Evolutionary conservation across 2,329 filamentous ascomycete genomes (phyloP).

Genomic region (Diaporthe longicolla): DNA sequence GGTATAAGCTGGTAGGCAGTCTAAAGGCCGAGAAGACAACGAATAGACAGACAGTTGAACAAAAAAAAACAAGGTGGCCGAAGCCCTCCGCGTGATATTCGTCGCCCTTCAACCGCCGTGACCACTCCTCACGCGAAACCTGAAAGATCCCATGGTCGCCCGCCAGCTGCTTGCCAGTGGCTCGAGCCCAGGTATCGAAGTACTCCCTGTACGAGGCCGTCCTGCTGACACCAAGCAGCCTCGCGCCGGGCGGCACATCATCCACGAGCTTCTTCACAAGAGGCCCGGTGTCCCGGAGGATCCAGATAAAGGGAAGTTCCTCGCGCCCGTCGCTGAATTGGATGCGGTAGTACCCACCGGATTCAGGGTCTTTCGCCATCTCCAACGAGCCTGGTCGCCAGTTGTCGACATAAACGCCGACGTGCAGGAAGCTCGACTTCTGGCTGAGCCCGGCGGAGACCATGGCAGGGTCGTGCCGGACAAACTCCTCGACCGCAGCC

Average conservation of each 20-base stretch:
- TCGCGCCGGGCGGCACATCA: neutral
- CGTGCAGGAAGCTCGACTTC: conserved; percentile 4
- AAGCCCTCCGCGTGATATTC: neutral
- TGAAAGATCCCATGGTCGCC: conserved; percentile 6
- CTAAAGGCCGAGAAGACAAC: no score
- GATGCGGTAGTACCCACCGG: neutral
- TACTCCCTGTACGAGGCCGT: conserved; percentile 2
- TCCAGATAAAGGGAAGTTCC: neutral
- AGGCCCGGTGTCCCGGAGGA: neutral
- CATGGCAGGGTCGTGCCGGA: neutral
- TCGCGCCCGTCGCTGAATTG: conserved; percentile 3
- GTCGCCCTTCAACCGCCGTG: neutral
- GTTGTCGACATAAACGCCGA: neutral
- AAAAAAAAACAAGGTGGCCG: no score
- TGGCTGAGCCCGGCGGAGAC: neutral
- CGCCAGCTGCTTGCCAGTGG: neutral
- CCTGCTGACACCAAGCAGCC: neutral
- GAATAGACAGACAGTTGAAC: no score
- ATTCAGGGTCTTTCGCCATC: neutral
- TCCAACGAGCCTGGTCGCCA: neutral
- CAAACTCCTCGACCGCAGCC: conserved; percentile 1
- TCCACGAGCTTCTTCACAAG: conserved; percentile 12
- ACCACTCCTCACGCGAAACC: neutral
- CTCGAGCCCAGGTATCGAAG: neutral
- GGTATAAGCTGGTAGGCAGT: no score